phyloP scores from a whole-genome alignment of 306 rosid genomes.

The Parietaria judaica region DNA sequence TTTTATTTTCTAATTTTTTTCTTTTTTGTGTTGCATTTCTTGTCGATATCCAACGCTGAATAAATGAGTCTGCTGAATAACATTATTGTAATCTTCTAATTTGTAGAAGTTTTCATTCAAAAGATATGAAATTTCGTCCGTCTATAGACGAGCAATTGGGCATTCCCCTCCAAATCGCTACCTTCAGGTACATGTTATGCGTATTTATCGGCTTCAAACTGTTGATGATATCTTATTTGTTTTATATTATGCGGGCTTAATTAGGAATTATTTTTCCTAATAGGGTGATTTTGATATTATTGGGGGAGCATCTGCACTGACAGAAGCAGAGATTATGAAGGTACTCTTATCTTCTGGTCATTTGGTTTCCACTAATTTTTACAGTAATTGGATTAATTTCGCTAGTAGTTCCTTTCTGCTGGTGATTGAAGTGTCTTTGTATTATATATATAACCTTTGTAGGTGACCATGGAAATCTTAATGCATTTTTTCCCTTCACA shows the following conservation, averaged over 20 bases:
- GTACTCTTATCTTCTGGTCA: slow-evolving; percentile 26
- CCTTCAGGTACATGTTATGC: slow-evolving; percentile 62
- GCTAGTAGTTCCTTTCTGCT: not conserved
- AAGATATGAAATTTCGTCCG: slow-evolving; percentile 71
- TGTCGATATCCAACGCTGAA: not conserved
- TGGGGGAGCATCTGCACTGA: slow-evolving; percentile 74
- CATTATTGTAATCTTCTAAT: slow-evolving; percentile 7
- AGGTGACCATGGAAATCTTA: slow-evolving; percentile 84
- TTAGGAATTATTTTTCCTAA: slow-evolving; percentile 19
- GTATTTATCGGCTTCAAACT: not conserved
- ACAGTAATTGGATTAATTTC: not conserved
- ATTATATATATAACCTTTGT: slow-evolving; percentile 1
- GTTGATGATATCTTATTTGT: slow-evolving; percentile 5
- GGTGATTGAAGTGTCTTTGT: no score
- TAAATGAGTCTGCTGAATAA: not conserved
- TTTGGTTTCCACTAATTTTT: not conserved
- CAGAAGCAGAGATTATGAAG: slow-evolving; percentile 94
- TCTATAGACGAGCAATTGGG: slow-evolving; percentile 86
- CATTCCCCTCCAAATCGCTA: slow-evolving; percentile 87
- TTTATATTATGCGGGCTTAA: slow-evolving; percentile 11
- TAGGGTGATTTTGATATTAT: slow-evolving; percentile 96
- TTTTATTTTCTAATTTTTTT: no score
- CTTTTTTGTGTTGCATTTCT: not conserved
- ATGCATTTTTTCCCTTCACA: slow-evolving; percentile 44
- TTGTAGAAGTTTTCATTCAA: slow-evolving; percentile 81